Percentiles rank a stretch among this genome's conserved stretches.
Conservation (phyloP, 345 rosid genomes). For the Aethionema arabicum region DNA sequence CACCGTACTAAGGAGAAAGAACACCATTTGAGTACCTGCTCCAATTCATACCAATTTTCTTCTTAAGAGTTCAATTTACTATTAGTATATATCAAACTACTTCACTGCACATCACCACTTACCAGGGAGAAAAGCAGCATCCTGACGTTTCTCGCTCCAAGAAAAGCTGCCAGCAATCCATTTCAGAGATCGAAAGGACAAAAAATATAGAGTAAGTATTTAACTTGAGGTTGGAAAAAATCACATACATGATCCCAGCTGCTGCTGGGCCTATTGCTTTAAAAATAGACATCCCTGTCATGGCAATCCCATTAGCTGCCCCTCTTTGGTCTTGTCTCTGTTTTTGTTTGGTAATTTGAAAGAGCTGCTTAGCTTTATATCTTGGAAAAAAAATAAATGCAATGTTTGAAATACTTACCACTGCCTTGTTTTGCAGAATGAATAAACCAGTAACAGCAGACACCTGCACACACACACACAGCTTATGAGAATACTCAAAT, state of each 20-base stretch:
- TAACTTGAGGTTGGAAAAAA: neutral
- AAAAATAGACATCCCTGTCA: slow-evolving; percentile 64
- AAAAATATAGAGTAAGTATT: neutral
- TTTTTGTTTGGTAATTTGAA: neutral
- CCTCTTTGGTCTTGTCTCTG: slow-evolving; percentile 64
- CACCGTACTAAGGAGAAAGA: slow-evolving; percentile 56
- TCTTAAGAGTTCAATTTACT: too few species aligned
- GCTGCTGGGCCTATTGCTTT: slow-evolving; percentile 68
- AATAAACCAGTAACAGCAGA: slow-evolving; percentile 55
- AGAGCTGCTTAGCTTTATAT: neutral
- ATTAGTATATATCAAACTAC: too few species aligned
- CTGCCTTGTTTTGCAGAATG: slow-evolving; percentile 63
- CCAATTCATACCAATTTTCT: slow-evolving; percentile 1
- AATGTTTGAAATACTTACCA: slow-evolving; percentile 39
- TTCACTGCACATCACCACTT: neutral
- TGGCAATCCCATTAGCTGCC: slow-evolving; percentile 67
- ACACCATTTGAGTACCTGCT: slow-evolving; percentile 68
- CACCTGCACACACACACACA: slow-evolving; percentile 32
- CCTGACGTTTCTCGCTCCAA: slow-evolving; percentile 49
- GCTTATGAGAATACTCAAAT: neutral
- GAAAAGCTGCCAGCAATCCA: slow-evolving; percentile 37
- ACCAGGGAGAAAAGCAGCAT: slow-evolving; percentile 48
- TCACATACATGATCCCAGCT: slow-evolving; percentile 57
- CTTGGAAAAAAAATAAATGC: neutral
- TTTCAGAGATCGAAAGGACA: neutral